A percentile compares a stretch with the other conserved stretches of the same genome.
These are phyloP conservation scores for Lonicera japonica DNA, from an alignment of 129 eudicot genomes.

Conservation along the genomic window DNA sequence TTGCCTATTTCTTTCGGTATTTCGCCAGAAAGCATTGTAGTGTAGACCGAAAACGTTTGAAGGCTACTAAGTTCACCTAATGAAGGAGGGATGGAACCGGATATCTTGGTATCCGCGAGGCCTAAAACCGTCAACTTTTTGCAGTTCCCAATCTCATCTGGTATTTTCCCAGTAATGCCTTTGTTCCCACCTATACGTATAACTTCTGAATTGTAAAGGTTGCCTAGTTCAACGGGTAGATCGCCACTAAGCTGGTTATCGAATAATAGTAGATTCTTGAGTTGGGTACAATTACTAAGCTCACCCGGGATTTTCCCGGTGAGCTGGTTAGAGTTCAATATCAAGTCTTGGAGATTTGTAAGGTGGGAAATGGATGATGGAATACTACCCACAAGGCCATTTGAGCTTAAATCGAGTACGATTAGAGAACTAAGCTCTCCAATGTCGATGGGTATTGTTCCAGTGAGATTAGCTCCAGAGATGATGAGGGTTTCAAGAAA, in stretches of 20 bases:
- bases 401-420: conserved; percentile 57
- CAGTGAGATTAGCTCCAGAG: conserved; percentile 71
- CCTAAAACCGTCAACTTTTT: conserved; percentile 47
- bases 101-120: conserved; percentile 76
- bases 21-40: conserved; percentile 74
- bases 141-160: conserved; percentile 57
- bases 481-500: conserved; percentile 39
- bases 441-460: conserved; percentile 51
- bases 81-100: conserved; percentile 58
- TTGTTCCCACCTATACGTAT: conserved; percentile 71
- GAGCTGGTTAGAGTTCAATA: conserved; percentile 62
- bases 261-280: conserved; percentile 45
- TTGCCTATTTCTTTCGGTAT: conserved; percentile 70
- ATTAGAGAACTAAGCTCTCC: conserved; percentile 44
- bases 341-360: conserved; percentile 41
- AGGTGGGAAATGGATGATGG: conserved; percentile 55
- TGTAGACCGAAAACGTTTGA: conserved; percentile 57
- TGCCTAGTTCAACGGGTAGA: conserved; percentile 59
- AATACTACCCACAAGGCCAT: conserved; percentile 51
- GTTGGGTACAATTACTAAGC: conserved; percentile 42
- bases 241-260: conserved; percentile 59
- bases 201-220: conserved; percentile 39
- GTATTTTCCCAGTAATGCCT: conserved; percentile 55
- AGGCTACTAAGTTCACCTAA: conserved; percentile 52
- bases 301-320: conserved; percentile 50